phyloP scores from a whole-genome alignment of 129 eudicot species.

The Saposhnikovia divaricata region DNA sequence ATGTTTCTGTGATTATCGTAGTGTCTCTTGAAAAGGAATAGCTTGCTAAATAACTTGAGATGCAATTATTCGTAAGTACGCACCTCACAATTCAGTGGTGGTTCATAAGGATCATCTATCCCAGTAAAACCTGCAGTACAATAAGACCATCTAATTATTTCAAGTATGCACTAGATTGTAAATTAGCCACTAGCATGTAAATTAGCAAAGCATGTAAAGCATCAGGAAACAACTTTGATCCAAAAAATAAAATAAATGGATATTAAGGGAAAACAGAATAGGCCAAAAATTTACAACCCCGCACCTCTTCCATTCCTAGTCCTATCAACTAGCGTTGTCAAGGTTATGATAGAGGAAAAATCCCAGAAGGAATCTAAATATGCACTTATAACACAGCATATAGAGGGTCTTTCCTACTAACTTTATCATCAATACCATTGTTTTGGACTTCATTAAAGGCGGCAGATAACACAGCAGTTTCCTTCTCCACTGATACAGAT shows the following conservation, averaged over 20 bases:
- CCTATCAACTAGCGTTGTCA: neutral
- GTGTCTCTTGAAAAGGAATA: neutral
- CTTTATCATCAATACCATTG: neutral
- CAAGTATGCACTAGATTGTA: no score
- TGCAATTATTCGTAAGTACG: neutral
- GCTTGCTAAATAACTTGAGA: neutral
- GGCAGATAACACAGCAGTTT: neutral
- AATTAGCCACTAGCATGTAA: neutral
- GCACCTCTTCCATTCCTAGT: neutral
- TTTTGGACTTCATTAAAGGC: neutral
- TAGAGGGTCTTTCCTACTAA: neutral
- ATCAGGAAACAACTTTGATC: neutral
- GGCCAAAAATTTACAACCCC: neutral
- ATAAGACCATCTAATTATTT: neutral
- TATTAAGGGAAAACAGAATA: neutral
- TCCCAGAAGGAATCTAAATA: neutral
- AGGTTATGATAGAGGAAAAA: neutral
- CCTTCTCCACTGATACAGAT: neutral
- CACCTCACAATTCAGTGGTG: slow-evolving; percentile 89
- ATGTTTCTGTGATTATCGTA: neutral
- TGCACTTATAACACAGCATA: neutral
- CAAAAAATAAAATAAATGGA: neutral
- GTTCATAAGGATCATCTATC: slow-evolving; percentile 94
- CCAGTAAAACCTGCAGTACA: slow-evolving; percentile 82
- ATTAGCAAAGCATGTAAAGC: neutral